Percentiles rank a stretch among this genome's conserved stretches.
phyloP scores from a whole-genome alignment of 768 basidiomycete species.

The Leccinellum albellum region DNA sequence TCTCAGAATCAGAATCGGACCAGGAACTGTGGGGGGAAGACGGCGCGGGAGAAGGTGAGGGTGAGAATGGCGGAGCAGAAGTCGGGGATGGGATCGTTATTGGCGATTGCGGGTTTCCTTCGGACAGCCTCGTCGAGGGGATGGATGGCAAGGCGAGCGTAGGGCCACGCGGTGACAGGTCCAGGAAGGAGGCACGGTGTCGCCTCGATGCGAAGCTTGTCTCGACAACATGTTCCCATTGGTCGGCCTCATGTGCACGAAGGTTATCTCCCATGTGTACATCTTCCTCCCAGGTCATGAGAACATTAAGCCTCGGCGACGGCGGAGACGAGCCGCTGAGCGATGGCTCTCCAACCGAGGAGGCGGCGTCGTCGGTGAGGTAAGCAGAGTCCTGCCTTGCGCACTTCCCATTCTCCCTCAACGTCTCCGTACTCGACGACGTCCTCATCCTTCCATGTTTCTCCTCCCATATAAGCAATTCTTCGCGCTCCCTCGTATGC shows the following conservation, averaged over 20 bases:
- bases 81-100: constrained; percentile 22
- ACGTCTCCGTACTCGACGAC: constrained; percentile 41
- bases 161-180: constrained; percentile 2
- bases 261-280: constrained; percentile 5
- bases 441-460: constrained; percentile 28
- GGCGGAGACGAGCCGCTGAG: constrained; percentile 15
- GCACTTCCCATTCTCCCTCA: constrained; percentile 22
- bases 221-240: constrained; percentile 18
- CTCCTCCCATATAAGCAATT: constrained; percentile 51
- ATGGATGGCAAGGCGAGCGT: constrained; percentile 26
- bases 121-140: constrained; percentile 23
- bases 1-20: constrained; percentile 13
- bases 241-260: neutral
- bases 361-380: constrained; percentile 14
- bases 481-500: constrained; percentile 56
- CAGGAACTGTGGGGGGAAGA: constrained; percentile 5
- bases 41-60: constrained; percentile 15
- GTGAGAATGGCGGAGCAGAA: constrained; percentile 13
- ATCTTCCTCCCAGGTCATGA: constrained; percentile 15
- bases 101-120: constrained; percentile 21
- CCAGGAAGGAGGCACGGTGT: neutral
- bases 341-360: constrained; percentile 18
- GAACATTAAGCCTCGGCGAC: constrained; percentile 16
- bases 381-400: constrained; percentile 8
- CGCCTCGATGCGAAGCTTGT: constrained; percentile 5